Conservation (phyloP, 768 basidiomycete genomes). For the Paxillus involutus region DNA sequence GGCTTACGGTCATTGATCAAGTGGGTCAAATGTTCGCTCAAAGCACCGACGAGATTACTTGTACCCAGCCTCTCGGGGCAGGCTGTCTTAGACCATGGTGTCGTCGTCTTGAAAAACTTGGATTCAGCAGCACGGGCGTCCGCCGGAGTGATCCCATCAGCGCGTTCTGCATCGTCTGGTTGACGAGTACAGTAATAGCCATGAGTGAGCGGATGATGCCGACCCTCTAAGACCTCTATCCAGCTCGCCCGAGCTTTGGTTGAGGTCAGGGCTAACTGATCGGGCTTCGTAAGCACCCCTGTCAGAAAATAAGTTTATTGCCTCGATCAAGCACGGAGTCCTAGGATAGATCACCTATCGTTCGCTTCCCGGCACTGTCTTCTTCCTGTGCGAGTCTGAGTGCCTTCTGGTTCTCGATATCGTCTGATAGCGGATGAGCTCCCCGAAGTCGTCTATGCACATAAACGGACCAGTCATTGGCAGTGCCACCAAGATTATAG, state of each 20-base stretch:
- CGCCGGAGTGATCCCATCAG: constrained; percentile 25
- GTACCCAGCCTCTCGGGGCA: constrained; percentile 36
- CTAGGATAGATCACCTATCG: constrained; percentile 40
- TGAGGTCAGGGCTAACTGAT: constrained; percentile 41
- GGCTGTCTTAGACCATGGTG: constrained; percentile 36
- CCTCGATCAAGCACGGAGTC: no score
- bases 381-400: constrained; percentile 43
- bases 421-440: constrained; percentile 35
- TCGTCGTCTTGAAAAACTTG: constrained; percentile 33
- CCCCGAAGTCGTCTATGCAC: neutral
- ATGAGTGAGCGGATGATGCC: constrained; percentile 36
- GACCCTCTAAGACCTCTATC: constrained; percentile 44
- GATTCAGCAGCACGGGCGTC: constrained; percentile 36
- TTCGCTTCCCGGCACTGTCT: constrained; percentile 48
- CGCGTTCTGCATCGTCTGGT: constrained; percentile 38
- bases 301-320: neutral
- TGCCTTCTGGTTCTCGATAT: constrained; percentile 60
- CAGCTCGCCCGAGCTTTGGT: constrained; percentile 37
- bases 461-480: constrained; percentile 50
- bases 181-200: constrained; percentile 47
- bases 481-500: constrained; percentile 52
- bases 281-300: constrained; percentile 60
- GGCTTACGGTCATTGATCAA: constrained; percentile 33
- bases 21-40: constrained; percentile 36
- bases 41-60: constrained; percentile 30